Evolutionary conservation across 257 asterid species (phyloP).

Genomic region (Capsicum rhomboideum): DNA sequence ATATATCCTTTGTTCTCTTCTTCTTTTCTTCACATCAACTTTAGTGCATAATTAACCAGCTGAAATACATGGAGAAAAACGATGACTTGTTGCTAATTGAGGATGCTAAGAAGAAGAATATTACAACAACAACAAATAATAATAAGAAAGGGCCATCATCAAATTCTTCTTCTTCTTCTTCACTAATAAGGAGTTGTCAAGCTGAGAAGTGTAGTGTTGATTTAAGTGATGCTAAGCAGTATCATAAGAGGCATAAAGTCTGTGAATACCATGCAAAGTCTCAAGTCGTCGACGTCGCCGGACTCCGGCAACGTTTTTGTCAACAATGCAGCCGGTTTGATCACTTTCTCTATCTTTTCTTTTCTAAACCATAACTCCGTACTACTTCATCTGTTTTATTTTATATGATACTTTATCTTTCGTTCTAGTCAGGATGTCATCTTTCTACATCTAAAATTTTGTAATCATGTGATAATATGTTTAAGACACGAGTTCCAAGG

Average conservation of each 20-base stretch:
- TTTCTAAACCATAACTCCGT: no score
- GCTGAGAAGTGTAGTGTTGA: slow-evolving; percentile 53
- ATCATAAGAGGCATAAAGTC: slow-evolving; percentile 65
- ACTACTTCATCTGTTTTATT: neutral
- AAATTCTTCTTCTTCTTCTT: neutral
- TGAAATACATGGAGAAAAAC: slow-evolving; percentile 13
- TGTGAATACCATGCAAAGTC: slow-evolving; percentile 64
- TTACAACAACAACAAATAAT: neutral
- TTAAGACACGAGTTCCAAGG: neutral
- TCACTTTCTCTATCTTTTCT: neutral
- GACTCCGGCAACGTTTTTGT: slow-evolving; percentile 69
- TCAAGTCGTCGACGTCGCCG: slow-evolving; percentile 52
- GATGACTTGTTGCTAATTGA: slow-evolving; percentile 13
- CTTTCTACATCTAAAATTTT: neutral
- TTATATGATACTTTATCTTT: neutral
- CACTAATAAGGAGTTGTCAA: slow-evolving; percentile 41
- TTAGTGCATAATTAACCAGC: neutral
- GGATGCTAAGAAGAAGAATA: slow-evolving; percentile 35
- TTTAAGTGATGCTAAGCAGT: slow-evolving; percentile 46
- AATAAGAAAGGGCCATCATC: slow-evolving; percentile 18
- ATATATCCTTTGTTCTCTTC: neutral
- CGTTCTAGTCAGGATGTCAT: neutral
- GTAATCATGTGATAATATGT: neutral
- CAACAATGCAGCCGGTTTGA: slow-evolving; percentile 85
- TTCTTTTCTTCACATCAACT: neutral